phyloP scores from a whole-genome alignment of 2,329 filamentous ascomycete species.

The Monilinia fructicola region DNA sequence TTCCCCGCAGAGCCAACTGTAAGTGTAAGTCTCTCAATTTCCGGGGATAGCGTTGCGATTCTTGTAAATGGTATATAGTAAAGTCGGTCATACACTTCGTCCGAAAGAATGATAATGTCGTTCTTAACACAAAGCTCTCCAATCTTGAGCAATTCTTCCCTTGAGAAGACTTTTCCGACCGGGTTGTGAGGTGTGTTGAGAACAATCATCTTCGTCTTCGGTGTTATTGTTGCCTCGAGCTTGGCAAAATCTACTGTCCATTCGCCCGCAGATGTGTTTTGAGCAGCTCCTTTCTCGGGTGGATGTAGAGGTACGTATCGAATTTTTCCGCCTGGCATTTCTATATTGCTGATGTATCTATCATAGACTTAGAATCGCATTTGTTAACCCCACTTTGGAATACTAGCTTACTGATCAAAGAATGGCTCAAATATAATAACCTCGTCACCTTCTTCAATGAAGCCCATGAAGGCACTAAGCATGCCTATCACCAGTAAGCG shows the following conservation, averaged over 20 bases:
- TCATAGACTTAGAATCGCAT: constrained; percentile 23
- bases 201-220: constrained; percentile 94
- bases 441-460: constrained; percentile 91
- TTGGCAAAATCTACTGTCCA: constrained; percentile 86
- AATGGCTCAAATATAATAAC: constrained; percentile 98
- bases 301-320: constrained; percentile 95
- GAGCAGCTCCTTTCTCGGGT: constrained; percentile 72
- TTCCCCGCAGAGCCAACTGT: constrained; percentile 96
- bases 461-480: constrained; percentile 97
- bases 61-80: constrained; percentile 95
- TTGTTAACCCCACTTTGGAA: not conserved
- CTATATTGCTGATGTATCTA: constrained; percentile 93
- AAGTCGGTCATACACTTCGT: constrained; percentile 91
- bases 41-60: constrained; percentile 85
- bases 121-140: constrained; percentile 88
- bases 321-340: constrained; percentile 94
- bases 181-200: constrained; percentile 88
- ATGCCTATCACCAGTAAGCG: constrained; percentile 56
- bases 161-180: constrained; percentile 91
- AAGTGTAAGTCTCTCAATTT: constrained; percentile 82
- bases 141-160: constrained; percentile 77
- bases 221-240: constrained; percentile 77
- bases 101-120: constrained; percentile 88
- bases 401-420: constrained; percentile 76
- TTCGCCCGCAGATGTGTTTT: constrained; percentile 80